Evolutionary conservation across 345 rosid genomes (phyloP).

Genomic region (Clarkia xantiana): DNA sequence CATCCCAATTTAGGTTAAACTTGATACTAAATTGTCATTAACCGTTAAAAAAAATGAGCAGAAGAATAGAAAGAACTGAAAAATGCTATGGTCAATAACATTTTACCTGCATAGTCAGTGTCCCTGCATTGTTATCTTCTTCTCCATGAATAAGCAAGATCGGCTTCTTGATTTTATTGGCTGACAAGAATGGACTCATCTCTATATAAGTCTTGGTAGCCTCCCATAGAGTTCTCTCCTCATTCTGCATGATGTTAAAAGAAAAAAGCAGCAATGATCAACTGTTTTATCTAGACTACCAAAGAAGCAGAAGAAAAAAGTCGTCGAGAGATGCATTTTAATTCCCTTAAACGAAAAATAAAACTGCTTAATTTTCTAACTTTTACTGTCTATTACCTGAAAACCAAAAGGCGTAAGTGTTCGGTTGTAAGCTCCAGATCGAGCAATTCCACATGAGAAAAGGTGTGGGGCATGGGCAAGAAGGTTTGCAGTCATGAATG

Average conservation of each 20-base stretch:
- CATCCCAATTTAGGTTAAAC: constrained; percentile 5
- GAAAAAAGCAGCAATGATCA: background rate
- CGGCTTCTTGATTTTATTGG: constrained; percentile 89
- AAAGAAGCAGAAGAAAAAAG: background rate
- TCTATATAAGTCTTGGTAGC: constrained; percentile 73
- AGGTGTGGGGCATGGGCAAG: too few species aligned
- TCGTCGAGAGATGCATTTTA: background rate
- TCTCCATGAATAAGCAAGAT: constrained; percentile 95
- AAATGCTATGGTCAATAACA: background rate
- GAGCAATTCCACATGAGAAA: too few species aligned
- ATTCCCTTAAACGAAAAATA: too few species aligned
- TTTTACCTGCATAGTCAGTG: constrained; percentile 89
- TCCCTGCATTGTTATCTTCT: constrained; percentile 95
- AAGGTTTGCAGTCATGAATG: too few species aligned
- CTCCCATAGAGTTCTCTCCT: constrained; percentile 97
- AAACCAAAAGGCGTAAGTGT: constrained; percentile 97
- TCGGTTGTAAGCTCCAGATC: constrained; percentile 98
- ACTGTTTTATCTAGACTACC: too few species aligned
- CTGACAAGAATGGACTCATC: constrained; percentile 97
- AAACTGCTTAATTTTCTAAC: too few species aligned
- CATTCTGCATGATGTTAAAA: constrained; percentile 31
- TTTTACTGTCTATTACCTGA: constrained; percentile 60
- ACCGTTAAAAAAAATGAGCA: background rate
- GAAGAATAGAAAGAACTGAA: background rate
- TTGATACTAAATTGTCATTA: background rate